A percentile compares a stretch with the other conserved stretches of the same genome.
Evolutionary conservation across 2,329 filamentous ascomycete genomes (phyloP).

Genomic region (Orbilia ellipsospora): DNA sequence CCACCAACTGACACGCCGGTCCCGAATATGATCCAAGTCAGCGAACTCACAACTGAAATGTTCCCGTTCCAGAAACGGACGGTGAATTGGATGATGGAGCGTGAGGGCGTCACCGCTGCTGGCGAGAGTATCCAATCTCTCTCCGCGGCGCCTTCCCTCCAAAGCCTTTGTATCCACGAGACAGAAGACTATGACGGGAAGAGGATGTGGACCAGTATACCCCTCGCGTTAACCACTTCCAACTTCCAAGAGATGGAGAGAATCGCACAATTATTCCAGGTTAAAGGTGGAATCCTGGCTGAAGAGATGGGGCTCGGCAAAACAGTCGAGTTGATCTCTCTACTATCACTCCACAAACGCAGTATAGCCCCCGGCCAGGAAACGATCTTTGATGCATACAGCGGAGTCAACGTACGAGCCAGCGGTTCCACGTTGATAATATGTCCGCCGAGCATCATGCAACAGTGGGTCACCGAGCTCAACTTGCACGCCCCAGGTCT

Average conservation of each 20-base stretch:
- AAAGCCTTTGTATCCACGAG: conserved; percentile 62
- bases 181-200: conserved; percentile 61
- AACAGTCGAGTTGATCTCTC: conserved; percentile 78
- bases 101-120: conserved; percentile 54
- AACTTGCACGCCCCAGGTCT: conserved; percentile 70
- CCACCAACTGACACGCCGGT: conserved; percentile 45
- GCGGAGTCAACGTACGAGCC: conserved; percentile 64
- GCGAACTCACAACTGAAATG: conserved; percentile 54
- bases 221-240: conserved; percentile 71
- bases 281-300: conserved; percentile 74
- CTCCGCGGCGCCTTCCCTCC: conserved; percentile 62
- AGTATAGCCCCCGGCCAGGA: conserved; percentile 42
- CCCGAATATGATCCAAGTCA: conserved; percentile 56
- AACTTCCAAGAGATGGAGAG: conserved; percentile 61
- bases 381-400: conserved; percentile 61
- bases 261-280: conserved; percentile 28
- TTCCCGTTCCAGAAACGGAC: conserved; percentile 58
- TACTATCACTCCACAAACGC: conserved; percentile 74
- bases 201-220: conserved; percentile 70
- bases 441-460: conserved; percentile 63
- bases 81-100: conserved; percentile 58
- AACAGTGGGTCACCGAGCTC: conserved; percentile 73
- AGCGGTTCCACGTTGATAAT: conserved; percentile 73
- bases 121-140: conserved; percentile 23
- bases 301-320: conserved; percentile 89